Conservation (phyloP, 1,284 basidiomycete species). For the Marasmius tenuissimus region DNA sequence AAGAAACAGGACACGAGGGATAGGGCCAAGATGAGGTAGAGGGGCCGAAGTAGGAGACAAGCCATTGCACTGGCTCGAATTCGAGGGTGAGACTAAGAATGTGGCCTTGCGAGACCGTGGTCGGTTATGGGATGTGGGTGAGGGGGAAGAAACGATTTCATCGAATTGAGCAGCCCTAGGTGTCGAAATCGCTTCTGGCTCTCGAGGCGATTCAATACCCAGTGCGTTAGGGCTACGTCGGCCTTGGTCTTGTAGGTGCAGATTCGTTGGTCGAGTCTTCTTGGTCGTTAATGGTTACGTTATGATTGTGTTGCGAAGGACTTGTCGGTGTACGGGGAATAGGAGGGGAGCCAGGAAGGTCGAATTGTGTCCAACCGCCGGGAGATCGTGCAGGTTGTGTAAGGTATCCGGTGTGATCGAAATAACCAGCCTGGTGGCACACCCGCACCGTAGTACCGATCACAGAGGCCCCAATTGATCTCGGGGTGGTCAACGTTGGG, state of each 20-base stretch:
- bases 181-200: conserved; percentile 50
- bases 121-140: conserved; percentile 32
- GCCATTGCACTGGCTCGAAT: no score
- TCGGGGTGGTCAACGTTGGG: no score
- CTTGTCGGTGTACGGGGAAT: conserved; percentile 9
- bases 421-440: no score
- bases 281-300: conserved; percentile 23
- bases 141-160: conserved; percentile 26
- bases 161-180: conserved; percentile 56
- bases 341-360: conserved; percentile 19
- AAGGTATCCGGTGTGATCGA: no score
- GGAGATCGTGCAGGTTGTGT: conserved; percentile 4
- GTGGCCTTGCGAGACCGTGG: conserved; percentile 33
- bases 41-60: no score
- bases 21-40: no score
- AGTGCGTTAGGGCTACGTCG: conserved; percentile 37
- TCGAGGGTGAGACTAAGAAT: no score
- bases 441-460: no score
- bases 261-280: conserved; percentile 42
- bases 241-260: conserved; percentile 40
- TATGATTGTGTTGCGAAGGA: conserved; percentile 2
- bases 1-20: no score
- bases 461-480: no score
- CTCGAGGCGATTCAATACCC: conserved; percentile 55
- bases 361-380: conserved; percentile 9